Evolutionary conservation across 139 green algal genomes (phyloP).

Genomic region (Nannochloris sp.): DNA sequence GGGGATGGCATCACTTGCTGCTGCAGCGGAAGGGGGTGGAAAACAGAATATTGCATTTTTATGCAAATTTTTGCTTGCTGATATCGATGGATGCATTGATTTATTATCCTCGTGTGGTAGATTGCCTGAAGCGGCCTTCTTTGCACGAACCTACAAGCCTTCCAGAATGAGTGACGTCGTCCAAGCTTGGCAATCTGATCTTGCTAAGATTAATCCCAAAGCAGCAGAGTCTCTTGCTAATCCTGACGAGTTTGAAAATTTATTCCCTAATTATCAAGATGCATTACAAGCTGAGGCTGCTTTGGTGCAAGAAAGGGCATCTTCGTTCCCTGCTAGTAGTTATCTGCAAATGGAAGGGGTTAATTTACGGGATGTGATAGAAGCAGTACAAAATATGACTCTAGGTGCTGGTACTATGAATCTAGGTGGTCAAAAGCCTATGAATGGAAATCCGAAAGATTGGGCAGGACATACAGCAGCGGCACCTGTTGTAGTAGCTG

Average conservation of each 20-base stretch:
- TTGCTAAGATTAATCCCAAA: slow-evolving; percentile 88
- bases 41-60: slow-evolving; percentile 48
- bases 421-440: no score
- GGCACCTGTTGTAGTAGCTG: no score
- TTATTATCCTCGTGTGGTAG: slow-evolving; percentile 61
- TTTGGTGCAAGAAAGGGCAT: slow-evolving; percentile 9
- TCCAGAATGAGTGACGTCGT: slow-evolving; percentile 64
- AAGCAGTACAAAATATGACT: background rate
- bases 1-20: slow-evolving; percentile 31
- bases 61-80: slow-evolving; percentile 73
- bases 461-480: no score
- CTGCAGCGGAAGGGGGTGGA: slow-evolving; percentile 29
- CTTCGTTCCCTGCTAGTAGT: background rate
- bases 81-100: slow-evolving; percentile 72
- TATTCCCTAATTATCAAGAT: slow-evolving; percentile 88
- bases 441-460: no score
- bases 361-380: background rate
- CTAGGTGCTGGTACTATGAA: background rate
- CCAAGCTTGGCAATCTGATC: slow-evolving; percentile 82
- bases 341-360: background rate
- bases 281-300: slow-evolving; percentile 60
- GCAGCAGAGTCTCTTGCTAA: slow-evolving; percentile 93
- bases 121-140: slow-evolving; percentile 92
- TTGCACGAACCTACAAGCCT: slow-evolving; percentile 88
- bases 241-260: slow-evolving; percentile 89